A percentile compares a stretch with the other conserved stretches of the same genome.
Evolutionary conservation across 2,329 filamentous ascomycete genomes (phyloP).

Genomic region (Emericellopsis atlantica): DNA sequence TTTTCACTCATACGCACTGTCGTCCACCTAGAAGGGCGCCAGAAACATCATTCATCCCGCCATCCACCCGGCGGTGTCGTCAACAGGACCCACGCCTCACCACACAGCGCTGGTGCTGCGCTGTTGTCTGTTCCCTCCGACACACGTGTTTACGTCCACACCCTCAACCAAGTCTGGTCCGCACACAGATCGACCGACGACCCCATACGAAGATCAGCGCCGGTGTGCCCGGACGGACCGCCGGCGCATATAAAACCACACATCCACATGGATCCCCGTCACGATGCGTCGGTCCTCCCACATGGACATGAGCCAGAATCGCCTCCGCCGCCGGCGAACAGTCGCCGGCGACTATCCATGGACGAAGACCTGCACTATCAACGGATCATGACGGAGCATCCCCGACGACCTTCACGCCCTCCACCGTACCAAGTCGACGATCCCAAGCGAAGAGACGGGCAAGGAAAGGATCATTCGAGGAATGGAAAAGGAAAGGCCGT

Average conservation of each 20-base stretch:
- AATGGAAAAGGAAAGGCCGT: background rate
- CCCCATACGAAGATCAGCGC: background rate
- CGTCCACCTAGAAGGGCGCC: background rate
- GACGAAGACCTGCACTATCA: slow-evolving; percentile 43
- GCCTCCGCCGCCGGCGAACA: slow-evolving; percentile 20
- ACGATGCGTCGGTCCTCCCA: slow-evolving; percentile 8
- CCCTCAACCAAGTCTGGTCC: background rate
- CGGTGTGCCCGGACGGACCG: no score
- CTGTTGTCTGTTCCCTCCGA: background rate
- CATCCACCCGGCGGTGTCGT: no score
- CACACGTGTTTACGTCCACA: background rate
- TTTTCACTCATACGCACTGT: no score
- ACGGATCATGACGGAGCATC: slow-evolving; percentile 32
- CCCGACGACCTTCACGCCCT: slow-evolving; percentile 30
- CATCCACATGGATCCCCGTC: slow-evolving; percentile 18
- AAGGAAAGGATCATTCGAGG: background rate
- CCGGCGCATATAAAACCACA: background rate
- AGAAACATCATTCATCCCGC: background rate
- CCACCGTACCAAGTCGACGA: slow-evolving; percentile 27
- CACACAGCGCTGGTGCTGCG: background rate
- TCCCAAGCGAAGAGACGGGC: slow-evolving; percentile 2
- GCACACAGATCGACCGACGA: background rate
- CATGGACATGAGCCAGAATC: slow-evolving; percentile 18
- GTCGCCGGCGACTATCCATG: slow-evolving; percentile 36
- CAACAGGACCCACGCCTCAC: background rate